Evolutionary conservation across 2,329 filamentous ascomycete species (phyloP).

Genomic region (Fusarium tricinctum): DNA sequence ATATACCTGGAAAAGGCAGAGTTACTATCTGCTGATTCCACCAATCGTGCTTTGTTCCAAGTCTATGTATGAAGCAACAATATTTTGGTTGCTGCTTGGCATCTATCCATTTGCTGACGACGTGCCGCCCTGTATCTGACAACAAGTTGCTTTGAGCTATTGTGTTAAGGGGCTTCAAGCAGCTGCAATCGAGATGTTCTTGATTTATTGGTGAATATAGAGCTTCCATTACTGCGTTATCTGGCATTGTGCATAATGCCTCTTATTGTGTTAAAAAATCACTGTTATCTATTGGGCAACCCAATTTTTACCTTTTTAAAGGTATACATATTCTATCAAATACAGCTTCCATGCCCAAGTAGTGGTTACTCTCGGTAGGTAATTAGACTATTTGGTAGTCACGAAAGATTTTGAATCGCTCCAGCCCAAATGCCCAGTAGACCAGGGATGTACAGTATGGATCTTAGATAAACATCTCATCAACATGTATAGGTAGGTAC

Average conservation of each 20-base stretch:
- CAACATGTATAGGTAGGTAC: too few relatives aligned
- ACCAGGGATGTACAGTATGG: background rate
- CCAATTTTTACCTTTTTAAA: too few relatives aligned
- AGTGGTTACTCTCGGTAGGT: background rate
- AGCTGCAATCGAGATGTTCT: background rate
- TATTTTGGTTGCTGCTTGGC: background rate
- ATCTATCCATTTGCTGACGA: background rate
- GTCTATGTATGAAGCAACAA: too few relatives aligned
- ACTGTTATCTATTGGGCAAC: too few relatives aligned
- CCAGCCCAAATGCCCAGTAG: background rate
- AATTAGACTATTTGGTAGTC: background rate
- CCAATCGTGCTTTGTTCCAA: background rate
- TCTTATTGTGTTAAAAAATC: too few relatives aligned
- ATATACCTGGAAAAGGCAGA: constrained; percentile 1
- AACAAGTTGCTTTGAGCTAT: background rate
- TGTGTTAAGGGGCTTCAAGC: background rate
- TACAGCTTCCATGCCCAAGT: background rate
- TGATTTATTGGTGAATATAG: background rate
- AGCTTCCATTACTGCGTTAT: too few relatives aligned
- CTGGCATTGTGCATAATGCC: too few relatives aligned
- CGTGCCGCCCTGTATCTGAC: background rate
- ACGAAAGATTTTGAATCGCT: background rate
- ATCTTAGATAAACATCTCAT: too few relatives aligned
- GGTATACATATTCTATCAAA: too few relatives aligned
- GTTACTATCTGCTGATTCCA: background rate